Conservation (phyloP, 1,284 basidiomycete species). For the Leccinum insolens region DNA sequence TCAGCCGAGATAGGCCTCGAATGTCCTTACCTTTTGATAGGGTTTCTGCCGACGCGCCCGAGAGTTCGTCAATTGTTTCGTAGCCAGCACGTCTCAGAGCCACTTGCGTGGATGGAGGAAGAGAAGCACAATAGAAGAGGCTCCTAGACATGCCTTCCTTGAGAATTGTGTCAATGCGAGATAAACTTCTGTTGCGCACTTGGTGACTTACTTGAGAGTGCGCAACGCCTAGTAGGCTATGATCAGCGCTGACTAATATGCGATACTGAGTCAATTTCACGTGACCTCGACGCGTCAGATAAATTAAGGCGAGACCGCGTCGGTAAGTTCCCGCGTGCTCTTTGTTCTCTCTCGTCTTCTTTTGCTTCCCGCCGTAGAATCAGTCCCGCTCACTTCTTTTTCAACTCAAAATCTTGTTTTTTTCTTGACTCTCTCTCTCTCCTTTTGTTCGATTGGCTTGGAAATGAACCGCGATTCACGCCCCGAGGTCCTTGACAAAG, state of each 20-base stretch:
- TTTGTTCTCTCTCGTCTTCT: slow-evolving; percentile 19
- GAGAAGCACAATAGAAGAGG: slow-evolving; percentile 32
- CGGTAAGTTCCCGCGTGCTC: slow-evolving; percentile 21
- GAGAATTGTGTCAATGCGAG: slow-evolving; percentile 1
- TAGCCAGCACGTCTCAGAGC: slow-evolving; percentile 53
- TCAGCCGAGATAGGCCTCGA: slow-evolving; percentile 1
- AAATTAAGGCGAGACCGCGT: slow-evolving; percentile 22
- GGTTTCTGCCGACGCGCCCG: slow-evolving; percentile 39
- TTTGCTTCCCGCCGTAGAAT: slow-evolving; percentile 24
- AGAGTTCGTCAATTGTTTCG: slow-evolving; percentile 50
- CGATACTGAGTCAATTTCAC: slow-evolving; percentile 27
- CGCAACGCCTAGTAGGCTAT: slow-evolving; percentile 7
- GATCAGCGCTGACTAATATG: slow-evolving; percentile 12
- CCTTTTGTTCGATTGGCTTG: slow-evolving; percentile 1
- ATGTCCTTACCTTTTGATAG: slow-evolving; percentile 45
- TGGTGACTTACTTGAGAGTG: slow-evolving; percentile 1
- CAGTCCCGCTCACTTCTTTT: slow-evolving; percentile 16
- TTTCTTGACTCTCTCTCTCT: slow-evolving; percentile 6
- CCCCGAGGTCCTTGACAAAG: slow-evolving; percentile 13
- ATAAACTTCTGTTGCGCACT: slow-evolving; percentile 1
- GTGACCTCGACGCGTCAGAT: slow-evolving; percentile 38
- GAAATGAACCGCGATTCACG: slow-evolving; percentile 34
- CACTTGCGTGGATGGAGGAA: slow-evolving; percentile 30
- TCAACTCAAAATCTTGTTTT: slow-evolving; percentile 2
- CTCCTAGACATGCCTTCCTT: slow-evolving; percentile 30